Evolutionary conservation across 306 rosid genomes (phyloP).

Genomic region (Nissolia schottii): DNA sequence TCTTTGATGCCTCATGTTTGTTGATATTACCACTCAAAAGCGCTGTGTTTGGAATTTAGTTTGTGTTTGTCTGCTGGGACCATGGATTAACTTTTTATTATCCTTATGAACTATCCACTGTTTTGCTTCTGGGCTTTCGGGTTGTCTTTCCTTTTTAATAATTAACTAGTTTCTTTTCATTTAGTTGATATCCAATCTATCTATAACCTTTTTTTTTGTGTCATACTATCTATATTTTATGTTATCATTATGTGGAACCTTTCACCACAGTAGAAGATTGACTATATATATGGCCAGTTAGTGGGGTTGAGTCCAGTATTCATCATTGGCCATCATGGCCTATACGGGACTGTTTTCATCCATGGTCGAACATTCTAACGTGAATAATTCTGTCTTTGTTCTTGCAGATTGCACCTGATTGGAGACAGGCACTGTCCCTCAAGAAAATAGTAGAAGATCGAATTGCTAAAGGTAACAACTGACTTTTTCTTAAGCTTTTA

Average conservation of each 20-base stretch:
- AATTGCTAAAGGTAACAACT: conserved; percentile 63
- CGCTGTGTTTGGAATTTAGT: not conserved
- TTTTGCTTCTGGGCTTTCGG: not conserved
- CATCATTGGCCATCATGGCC: not conserved
- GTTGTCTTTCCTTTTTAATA: not conserved
- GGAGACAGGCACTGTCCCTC: conserved; percentile 81
- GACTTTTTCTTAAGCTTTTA: not conserved
- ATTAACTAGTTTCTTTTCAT: conserved; percentile 10
- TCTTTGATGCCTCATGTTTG: not conserved
- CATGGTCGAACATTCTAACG: conserved; percentile 1
- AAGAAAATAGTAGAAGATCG: conserved; percentile 62
- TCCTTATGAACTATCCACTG: conserved; percentile 1
- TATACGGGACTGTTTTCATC: not conserved
- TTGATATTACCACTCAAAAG: not conserved
- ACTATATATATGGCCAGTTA: not conserved
- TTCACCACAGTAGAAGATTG: not conserved
- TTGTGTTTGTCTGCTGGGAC: not conserved
- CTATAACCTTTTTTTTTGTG: not conserved
- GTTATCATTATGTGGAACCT: not conserved
- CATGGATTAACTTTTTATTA: not conserved
- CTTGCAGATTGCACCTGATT: conserved; percentile 85
- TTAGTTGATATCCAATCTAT: not conserved
- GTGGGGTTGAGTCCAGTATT: not conserved
- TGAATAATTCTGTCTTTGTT: conserved; percentile 20
- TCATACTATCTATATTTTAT: not conserved